Conservation (phyloP, 1,139 yeast species). For the Scheffersomyces titani region DNA sequence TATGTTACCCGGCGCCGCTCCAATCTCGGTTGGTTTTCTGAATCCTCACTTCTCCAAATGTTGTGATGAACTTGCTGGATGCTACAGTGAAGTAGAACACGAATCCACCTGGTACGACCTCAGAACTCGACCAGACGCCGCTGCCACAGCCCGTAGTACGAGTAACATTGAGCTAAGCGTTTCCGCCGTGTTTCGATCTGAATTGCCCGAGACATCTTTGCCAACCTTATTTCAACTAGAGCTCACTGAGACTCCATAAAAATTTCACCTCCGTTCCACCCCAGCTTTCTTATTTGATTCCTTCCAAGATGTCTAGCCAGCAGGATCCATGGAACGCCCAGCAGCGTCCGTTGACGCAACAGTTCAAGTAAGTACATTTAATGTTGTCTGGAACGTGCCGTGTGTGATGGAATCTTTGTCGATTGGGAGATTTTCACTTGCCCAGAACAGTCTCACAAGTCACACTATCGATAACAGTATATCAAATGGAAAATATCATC, state of each 20-base stretch:
- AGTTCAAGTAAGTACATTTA: conserved; percentile 42
- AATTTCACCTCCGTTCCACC: conserved; percentile 1
- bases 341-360: conserved; percentile 48
- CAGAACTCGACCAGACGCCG: neutral
- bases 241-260: conserved; percentile 5
- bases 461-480: neutral
- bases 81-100: neutral
- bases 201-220: conserved; percentile 5
- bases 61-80: neutral
- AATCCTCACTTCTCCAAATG: neutral
- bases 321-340: conserved; percentile 49
- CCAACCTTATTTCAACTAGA: neutral
- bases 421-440: neutral
- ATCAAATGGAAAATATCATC: neutral
- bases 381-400: neutral
- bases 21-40: neutral
- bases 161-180: neutral
- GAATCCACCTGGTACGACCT: neutral
- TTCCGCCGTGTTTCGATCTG: neutral
- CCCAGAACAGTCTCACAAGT: neutral
- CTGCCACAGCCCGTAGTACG: neutral
- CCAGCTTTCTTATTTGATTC: neutral
- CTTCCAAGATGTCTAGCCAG: conserved; percentile 37
- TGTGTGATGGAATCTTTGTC: neutral
- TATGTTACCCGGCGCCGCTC: neutral